Base-by-base conservation (phyloP, 1,284 basidiomycete genomes). In the Veloboletus limbatus region DNA sequence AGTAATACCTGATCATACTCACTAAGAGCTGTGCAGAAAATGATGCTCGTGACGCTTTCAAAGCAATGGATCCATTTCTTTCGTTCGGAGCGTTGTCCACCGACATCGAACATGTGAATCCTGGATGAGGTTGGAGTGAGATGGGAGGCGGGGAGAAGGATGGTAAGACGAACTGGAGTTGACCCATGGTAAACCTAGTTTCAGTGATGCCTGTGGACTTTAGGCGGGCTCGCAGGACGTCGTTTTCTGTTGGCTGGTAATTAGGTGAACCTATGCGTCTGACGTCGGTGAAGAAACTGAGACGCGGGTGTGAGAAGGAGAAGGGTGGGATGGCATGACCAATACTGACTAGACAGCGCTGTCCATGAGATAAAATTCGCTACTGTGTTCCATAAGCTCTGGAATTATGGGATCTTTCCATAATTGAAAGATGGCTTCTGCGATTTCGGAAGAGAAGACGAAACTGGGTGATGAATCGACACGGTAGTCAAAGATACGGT, bases 11-110 rank as follows among this genome's bases (percentile, higher is more conserved):
- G 95, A 65, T 97, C 95, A 63, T 97, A 97, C 68, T 97, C 94
- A 56, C 86, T 91, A 37, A 97, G 73, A 11, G 93, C 92, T 0
- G 93, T 92, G 63, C 95, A 93, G 68, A 97, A 97, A 53, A 97
- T 92, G 66, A 97, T 97, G 25, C 87, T 90, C 0, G 94, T 97
- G 13, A 97, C 92, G 48, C 86, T 89, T 66, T 97, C 94, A 57
- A 97, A 97, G 57, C 88, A 92, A 61, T 92, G 89, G 22, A 92
- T 92, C 92, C 92, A 95, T 65, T 97, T 97, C 65, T 94, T 95
- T 18, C 94, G 77, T 66, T 97, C 93, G 3, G 89, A 93, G 14
- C 92, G 81, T 65, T 97, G 94, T 0, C 93, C 92, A 26, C 93
- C 91, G 8, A 97, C 91, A 65, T 96, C 92, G 59, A 96, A 93